These are phyloP conservation scores for Coffea eugenioides DNA, from an alignment of 257 asterid species.

Conservation along the genomic window DNA sequence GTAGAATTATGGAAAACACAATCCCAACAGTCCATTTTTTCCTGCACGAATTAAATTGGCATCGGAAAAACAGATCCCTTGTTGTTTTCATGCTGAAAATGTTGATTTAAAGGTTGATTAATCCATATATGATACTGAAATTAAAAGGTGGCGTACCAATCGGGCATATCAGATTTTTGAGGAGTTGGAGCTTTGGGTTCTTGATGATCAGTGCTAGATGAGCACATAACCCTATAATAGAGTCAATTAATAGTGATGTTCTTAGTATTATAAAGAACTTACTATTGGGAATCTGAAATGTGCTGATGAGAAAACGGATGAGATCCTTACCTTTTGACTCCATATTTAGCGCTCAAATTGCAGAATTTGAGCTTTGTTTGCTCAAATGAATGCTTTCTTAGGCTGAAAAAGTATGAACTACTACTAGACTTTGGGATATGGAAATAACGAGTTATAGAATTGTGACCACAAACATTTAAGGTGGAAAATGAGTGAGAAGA, in stretches of 20 bases:
- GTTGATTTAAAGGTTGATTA: neutral
- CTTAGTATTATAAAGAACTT: too few relatives aligned
- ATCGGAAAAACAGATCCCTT: neutral
- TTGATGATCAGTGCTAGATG: neutral
- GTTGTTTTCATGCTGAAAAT: neutral
- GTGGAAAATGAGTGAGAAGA: neutral
- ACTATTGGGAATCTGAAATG: neutral
- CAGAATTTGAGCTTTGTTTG: neutral
- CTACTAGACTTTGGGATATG: neutral
- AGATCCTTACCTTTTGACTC: neutral
- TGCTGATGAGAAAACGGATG: neutral
- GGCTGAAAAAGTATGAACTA: neutral
- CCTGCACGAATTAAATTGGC: neutral
- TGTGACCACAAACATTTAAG: neutral
- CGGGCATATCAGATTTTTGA: neutral
- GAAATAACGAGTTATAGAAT: neutral
- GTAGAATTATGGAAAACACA: neutral
- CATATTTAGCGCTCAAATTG: neutral
- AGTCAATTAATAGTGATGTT: neutral
- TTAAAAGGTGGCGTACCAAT: neutral
- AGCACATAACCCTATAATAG: neutral
- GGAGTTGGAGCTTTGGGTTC: neutral
- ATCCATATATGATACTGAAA: neutral
- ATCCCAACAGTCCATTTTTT: neutral
- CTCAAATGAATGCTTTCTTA: neutral